A percentile compares a stretch with the other conserved stretches of the same genome.
phyloP scores from a whole-genome alignment of 129 eudicot species.

The Mikania micrantha region DNA sequence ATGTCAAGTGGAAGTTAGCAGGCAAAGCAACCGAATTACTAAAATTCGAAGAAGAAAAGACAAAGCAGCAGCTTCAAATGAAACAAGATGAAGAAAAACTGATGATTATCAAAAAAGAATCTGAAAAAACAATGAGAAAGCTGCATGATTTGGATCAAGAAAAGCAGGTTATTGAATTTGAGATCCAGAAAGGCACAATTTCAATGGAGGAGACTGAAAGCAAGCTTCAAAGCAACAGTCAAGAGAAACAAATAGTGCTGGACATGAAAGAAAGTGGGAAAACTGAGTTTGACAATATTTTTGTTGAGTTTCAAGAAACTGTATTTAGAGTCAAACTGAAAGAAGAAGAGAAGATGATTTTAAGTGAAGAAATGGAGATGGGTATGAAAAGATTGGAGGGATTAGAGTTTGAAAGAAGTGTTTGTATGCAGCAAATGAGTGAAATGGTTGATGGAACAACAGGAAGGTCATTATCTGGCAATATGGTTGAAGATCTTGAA shows the following conservation, averaged over 20 bases:
- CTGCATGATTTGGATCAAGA: slow-evolving; percentile 31
- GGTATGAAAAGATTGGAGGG: slow-evolving; percentile 27
- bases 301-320: slow-evolving; percentile 44
- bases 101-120: slow-evolving; percentile 29
- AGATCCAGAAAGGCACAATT: slow-evolving; percentile 34
- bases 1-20: slow-evolving; percentile 55
- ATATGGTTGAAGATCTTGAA: slow-evolving; percentile 52
- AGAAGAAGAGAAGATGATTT: slow-evolving; percentile 50
- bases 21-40: slow-evolving; percentile 81
- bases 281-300: slow-evolving; percentile 38
- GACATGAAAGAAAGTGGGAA: slow-evolving; percentile 57
- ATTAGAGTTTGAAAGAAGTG: slow-evolving; percentile 35
- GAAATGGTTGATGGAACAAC: slow-evolving; percentile 25
- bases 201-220: slow-evolving; percentile 42
- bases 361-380: slow-evolving; percentile 49
- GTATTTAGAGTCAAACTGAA: slow-evolving; percentile 41
- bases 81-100: slow-evolving; percentile 48
- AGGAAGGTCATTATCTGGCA: slow-evolving; percentile 38
- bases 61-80: slow-evolving; percentile 62
- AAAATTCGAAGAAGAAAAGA: slow-evolving; percentile 82
- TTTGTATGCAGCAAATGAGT: slow-evolving; percentile 32
- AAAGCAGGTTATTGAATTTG: slow-evolving; percentile 28
- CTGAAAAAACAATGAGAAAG: slow-evolving; percentile 34
- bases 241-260: slow-evolving; percentile 46
- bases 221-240: slow-evolving; percentile 43